Conservation (phyloP, 202 grass and related monocot species). For the Zoysia matrella region DNA sequence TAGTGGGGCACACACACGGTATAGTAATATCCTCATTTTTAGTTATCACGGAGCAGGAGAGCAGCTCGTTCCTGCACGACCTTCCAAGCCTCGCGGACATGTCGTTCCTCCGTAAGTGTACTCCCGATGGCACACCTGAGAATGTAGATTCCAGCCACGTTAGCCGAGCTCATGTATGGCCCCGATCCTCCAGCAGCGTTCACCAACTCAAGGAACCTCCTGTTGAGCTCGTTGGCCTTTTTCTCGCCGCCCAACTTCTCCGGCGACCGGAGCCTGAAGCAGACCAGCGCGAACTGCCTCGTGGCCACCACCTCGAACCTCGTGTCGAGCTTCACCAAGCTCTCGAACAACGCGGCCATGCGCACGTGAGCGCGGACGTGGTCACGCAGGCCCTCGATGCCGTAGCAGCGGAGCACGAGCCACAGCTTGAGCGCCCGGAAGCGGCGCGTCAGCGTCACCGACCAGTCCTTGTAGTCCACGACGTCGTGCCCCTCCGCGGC, state of each 20-base stretch:
- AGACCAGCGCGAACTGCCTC: conserved; percentile 46
- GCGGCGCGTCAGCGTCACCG: conserved; percentile 46
- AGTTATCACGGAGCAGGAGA: conserved; percentile 3
- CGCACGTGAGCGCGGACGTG: conserved; percentile 28
- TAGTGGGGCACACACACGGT: too few relatives aligned
- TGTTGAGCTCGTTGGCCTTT: conserved; percentile 48
- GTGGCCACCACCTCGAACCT: conserved; percentile 48
- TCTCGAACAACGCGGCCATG: conserved; percentile 48
- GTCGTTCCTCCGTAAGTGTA: conserved; percentile 56
- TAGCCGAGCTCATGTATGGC: conserved; percentile 54
- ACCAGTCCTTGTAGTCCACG: conserved; percentile 72
- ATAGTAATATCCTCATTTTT: conserved; percentile 25
- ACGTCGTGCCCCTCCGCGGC: conserved; percentile 38
- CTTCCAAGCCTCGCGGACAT: conserved; percentile 52
- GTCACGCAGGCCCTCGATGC: conserved; percentile 25
- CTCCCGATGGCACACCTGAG: conserved; percentile 54
- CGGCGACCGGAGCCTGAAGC: conserved; percentile 33
- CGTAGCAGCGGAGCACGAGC: conserved; percentile 61
- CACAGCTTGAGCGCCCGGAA: conserved; percentile 63
- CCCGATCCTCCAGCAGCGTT: conserved; percentile 22
- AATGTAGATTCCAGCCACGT: conserved; percentile 44
- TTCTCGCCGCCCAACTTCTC: conserved; percentile 18
- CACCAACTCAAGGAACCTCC: conserved; percentile 42
- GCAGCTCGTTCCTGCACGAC: conserved; percentile 45
- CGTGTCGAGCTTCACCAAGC: neutral